These are phyloP conservation scores for Thalassiosira mediterranea DNA, from an alignment of 352 stramenopile species.

Conservation along the genomic window DNA sequence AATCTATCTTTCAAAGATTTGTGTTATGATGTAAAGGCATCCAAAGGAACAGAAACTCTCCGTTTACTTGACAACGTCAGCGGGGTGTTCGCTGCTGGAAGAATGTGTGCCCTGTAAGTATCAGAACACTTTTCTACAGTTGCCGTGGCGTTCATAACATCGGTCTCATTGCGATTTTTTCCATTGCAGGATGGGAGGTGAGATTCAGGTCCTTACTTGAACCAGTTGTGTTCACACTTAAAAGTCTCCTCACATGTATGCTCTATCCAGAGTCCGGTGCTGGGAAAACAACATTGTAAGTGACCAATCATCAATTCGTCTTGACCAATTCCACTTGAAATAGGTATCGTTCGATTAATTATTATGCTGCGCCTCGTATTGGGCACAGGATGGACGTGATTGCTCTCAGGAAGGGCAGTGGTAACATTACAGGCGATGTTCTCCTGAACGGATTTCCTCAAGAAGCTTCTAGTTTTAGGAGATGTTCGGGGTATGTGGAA, in stretches of 20 bases:
- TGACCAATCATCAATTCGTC: constrained; percentile 4
- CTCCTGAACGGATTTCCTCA: constrained; percentile 89
- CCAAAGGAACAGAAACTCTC: constrained; percentile 39
- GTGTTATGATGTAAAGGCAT: constrained; percentile 43
- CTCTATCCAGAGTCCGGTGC: constrained; percentile 67
- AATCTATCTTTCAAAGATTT: constrained; percentile 52
- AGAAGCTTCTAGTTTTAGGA: constrained; percentile 85
- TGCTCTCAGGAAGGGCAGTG: constrained; percentile 89
- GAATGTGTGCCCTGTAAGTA: constrained; percentile 37
- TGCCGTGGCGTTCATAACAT: no score
- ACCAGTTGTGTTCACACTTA: no score
- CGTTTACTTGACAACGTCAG: constrained; percentile 46
- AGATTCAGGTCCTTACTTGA: no score
- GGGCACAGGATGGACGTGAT: constrained; percentile 93
- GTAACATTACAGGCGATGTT: constrained; percentile 87
- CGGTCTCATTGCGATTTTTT: constrained; percentile 5
- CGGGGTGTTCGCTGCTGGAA: constrained; percentile 32
- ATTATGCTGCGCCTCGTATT: no score
- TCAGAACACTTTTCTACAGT: constrained; percentile 28
- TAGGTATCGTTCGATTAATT: no score
- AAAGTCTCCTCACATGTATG: no score
- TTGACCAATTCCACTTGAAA: constrained; percentile 32
- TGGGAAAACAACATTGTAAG: constrained; percentile 89
- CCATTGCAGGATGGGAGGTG: not conserved
- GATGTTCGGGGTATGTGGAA: constrained; percentile 91